Evolutionary conservation across 495 filamentous ascomycete genomes (phyloP).

Genomic region (Aspergillus saccharolyticus): DNA sequence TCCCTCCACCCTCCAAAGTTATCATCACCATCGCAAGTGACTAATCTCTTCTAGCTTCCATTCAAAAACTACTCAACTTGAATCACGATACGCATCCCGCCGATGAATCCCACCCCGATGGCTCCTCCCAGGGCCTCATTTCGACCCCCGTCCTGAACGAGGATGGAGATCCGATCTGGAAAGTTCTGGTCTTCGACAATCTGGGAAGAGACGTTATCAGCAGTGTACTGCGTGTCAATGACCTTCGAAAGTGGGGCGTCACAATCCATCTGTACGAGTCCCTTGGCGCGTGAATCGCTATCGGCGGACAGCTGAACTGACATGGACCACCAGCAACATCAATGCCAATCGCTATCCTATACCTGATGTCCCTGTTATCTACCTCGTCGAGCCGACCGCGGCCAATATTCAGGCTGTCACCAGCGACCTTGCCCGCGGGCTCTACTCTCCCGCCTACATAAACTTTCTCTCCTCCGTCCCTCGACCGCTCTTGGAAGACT

Average conservation of each 20-base stretch:
- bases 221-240: constrained; percentile 88
- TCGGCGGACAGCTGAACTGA: background rate
- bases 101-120: constrained; percentile 51
- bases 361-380: constrained; percentile 94
- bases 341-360: constrained; percentile 80
- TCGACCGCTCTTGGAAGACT: constrained; percentile 89
- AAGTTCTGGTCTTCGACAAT: constrained; percentile 65
- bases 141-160: constrained; percentile 78
- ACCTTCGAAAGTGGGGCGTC: constrained; percentile 86
- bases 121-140: constrained; percentile 54
- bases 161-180: constrained; percentile 80
- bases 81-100: constrained; percentile 65
- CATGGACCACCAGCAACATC: constrained; percentile 56
- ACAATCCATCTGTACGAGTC: constrained; percentile 86
- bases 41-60: constrained; percentile 58
- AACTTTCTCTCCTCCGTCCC: constrained; percentile 97
- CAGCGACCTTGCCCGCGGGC: constrained; percentile 74
- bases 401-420: constrained; percentile 79
- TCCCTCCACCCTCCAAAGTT: constrained; percentile 62
- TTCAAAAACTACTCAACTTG: constrained; percentile 93
- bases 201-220: constrained; percentile 78
- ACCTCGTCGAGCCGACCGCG: constrained; percentile 83
- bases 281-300: background rate
- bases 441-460: constrained; percentile 93
- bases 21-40: background rate